Evolutionary conservation across 2,329 filamentous ascomycete species (phyloP), one percentile per base, ranked within the genome.

Genomic region (Aureobasidium sp.): DNA sequence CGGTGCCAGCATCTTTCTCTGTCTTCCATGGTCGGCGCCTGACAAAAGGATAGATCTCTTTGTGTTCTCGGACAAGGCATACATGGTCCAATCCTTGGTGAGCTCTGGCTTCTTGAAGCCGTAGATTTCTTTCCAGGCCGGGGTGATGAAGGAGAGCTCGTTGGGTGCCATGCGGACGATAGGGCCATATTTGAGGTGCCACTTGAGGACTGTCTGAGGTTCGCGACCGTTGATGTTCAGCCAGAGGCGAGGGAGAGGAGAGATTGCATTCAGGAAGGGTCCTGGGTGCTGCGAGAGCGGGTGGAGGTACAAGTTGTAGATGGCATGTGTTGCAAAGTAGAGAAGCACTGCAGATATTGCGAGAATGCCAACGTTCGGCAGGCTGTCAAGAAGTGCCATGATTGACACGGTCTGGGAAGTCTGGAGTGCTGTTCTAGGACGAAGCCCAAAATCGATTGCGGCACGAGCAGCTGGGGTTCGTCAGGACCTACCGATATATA

Each of bases 121-220:
- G 55, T 76, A 74, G 36, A 75, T 74, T 53, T 75, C 72, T 3
- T 67, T 69, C 61, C 69, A 74, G 17, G 69, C 70, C 7, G 66
- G 56, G 55, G 8, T 65, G 55, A 68, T 70, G 66, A 73, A 77
- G 25, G 70, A 74, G 4, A 79, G 67, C 27, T 76, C 69, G 42
- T 71, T 70, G 0, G 78, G 78, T 0, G 70, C 68, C n/a, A 76
- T 71, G 2, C 77, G 72, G 20, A 79, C 73, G 2, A 76, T 68
- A 5, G 70, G 66, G 1, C 74, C 76, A 63, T 77, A 75, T 39
- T 69, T 63, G 7, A 69, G 55, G 63, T 78, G 76, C 1, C 76
- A 65, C 29, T 52, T 17, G 37, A 51, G 58, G 20, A 61, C 48
- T 15, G 36, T 51, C 14, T 61, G 58, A 17, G 58, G 47, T n/a